phyloP scores from a whole-genome alignment of 2,329 filamentous ascomycete species.

The Pseudogymnoascus verrucosus region DNA sequence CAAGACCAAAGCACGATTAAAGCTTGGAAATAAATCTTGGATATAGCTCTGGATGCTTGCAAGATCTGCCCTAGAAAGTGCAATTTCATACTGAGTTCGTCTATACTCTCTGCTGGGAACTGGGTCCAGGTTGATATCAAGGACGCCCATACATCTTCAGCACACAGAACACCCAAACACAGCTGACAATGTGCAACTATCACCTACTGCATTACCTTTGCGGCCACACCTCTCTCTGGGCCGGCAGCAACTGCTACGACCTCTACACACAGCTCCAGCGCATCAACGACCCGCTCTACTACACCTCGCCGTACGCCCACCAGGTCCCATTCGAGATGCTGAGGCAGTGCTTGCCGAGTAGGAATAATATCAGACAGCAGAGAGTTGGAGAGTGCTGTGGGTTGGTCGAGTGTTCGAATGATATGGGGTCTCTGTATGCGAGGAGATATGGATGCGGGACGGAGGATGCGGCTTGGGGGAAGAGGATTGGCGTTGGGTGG shows the following conservation, averaged over 20 bases:
- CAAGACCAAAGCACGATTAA: not conserved
- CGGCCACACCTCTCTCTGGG: constrained; percentile 23
- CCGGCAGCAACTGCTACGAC: constrained; percentile 24
- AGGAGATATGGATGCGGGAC: not conserved
- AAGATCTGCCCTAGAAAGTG: not conserved
- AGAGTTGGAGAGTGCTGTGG: constrained; percentile 1
- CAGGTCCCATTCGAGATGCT: constrained; percentile 7
- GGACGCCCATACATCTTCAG: not conserved
- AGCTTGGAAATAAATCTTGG: not conserved
- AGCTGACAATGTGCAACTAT: constrained; percentile 25
- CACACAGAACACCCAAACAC: not conserved
- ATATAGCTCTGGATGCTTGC: not conserved
- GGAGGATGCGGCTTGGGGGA: not conserved
- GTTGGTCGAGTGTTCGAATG: not conserved
- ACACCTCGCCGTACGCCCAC: not conserved
- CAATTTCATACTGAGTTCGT: not conserved
- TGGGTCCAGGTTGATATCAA: not conserved
- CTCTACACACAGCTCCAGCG: constrained; percentile 26
- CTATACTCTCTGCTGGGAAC: not conserved
- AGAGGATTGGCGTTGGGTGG: not conserved
- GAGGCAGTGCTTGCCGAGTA: constrained; percentile 2
- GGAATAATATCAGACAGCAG: not conserved
- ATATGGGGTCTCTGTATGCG: not conserved
- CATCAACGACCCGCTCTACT: constrained; percentile 23
- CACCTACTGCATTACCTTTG: constrained; percentile 21